Conservation (phyloP, 2,329 filamentous ascomycete genomes). For the Penicillium sclerotiorum region DNA sequence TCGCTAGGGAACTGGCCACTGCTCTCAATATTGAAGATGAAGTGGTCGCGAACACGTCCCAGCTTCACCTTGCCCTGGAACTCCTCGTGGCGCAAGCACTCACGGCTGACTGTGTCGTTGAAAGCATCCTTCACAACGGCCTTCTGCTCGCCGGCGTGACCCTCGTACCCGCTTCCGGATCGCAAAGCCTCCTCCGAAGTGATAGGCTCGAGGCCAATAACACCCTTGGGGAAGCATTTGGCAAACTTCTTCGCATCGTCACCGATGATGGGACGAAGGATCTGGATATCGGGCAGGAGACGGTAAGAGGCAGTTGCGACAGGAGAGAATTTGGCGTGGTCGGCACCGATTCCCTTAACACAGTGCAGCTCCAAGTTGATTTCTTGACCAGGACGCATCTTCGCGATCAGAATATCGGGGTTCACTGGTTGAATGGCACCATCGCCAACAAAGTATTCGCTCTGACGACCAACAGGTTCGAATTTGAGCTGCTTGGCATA, state of each 20-base stretch:
- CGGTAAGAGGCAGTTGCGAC: constrained; percentile 94
- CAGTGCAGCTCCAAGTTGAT: constrained; percentile 89
- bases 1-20: constrained; percentile 94
- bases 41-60: constrained; percentile 87
- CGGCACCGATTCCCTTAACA: constrained; percentile 88
- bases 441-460: constrained; percentile 66
- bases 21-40: constrained; percentile 95
- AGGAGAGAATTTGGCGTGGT: constrained; percentile 96
- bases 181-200: constrained; percentile 65
- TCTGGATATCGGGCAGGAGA: constrained; percentile 83
- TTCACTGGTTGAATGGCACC: constrained; percentile 75
- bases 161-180: constrained; percentile 67
- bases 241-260: constrained; percentile 86
- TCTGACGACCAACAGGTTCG: constrained; percentile 73
- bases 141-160: constrained; percentile 76
- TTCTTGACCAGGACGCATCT: constrained; percentile 86
- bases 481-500: constrained; percentile 80
- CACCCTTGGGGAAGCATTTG: constrained; percentile 83
- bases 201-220: constrained; percentile 77
- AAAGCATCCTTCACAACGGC: constrained; percentile 86
- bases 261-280: constrained; percentile 80
- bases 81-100: constrained; percentile 87
- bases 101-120: constrained; percentile 92
- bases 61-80: constrained; percentile 96
- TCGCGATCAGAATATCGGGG: constrained; percentile 91